Evolutionary conservation across 768 basidiomycete genomes (phyloP).

Genomic region (Collybiopsis confluens): DNA sequence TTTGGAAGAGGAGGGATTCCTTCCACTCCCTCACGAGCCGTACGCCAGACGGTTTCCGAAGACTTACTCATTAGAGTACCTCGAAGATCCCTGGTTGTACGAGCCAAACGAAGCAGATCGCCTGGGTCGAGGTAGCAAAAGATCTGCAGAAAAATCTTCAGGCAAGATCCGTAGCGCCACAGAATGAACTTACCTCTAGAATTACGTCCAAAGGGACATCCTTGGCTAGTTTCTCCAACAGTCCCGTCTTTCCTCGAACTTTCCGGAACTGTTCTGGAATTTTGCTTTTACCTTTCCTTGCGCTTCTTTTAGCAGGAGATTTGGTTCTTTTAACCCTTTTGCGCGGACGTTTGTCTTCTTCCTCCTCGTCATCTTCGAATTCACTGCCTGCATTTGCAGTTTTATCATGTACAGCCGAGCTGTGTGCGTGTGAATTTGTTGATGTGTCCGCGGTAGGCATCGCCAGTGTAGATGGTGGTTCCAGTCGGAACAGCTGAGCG

Average conservation of each 20-base stretch:
- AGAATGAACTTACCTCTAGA: not conserved
- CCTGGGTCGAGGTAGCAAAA: constrained; percentile 44
- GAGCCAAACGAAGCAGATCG: constrained; percentile 47
- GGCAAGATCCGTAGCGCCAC: no score
- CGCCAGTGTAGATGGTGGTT: no score
- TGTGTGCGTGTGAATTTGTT: no score
- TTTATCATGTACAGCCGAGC: no score
- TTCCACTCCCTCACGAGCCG: constrained; percentile 35
- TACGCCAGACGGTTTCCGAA: constrained; percentile 44
- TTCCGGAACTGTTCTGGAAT: constrained; percentile 1
- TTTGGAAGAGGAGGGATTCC: constrained; percentile 45
- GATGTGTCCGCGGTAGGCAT: no score
- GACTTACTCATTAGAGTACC: constrained; percentile 42
- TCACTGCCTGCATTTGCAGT: not conserved
- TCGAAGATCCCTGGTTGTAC: constrained; percentile 47
- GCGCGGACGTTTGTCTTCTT: not conserved
- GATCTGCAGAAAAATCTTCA: constrained; percentile 31
- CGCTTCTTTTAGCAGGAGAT: no score
- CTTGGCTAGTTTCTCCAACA: not conserved
- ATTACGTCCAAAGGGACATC: constrained; percentile 6
- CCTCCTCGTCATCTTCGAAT: no score
- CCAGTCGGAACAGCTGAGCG: no score
- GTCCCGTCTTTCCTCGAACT: constrained; percentile 5
- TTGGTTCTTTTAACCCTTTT: not conserved
- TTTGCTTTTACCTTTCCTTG: no score